phyloP scores from a whole-genome alignment of 2,329 filamentous ascomycete genomes.

The Fusarium sp. region DNA sequence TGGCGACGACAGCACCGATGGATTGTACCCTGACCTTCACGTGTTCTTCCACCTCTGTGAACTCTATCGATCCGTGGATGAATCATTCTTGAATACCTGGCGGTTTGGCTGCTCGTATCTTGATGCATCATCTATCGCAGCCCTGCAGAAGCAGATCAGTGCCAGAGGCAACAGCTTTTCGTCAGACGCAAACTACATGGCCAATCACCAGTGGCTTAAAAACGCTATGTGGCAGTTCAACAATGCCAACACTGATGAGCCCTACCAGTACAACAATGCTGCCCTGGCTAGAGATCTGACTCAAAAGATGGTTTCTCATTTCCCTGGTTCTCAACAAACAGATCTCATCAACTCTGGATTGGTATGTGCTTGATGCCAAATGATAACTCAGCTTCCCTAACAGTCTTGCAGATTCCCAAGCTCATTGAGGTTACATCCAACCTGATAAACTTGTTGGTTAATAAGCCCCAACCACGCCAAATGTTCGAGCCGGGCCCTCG shows the following conservation, averaged over 20 bases:
- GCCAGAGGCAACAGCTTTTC: constrained; percentile 66
- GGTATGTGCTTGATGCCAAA: constrained; percentile 61
- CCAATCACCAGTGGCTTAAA: constrained; percentile 75
- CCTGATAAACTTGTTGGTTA: constrained; percentile 78
- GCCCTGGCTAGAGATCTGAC: constrained; percentile 57
- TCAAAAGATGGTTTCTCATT: constrained; percentile 75
- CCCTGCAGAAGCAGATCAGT: constrained; percentile 72
- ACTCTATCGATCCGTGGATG: constrained; percentile 76
- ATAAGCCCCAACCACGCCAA: constrained; percentile 70
- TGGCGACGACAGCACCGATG: constrained; percentile 71
- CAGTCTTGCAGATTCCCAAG: constrained; percentile 74
- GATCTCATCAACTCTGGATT: constrained; percentile 81
- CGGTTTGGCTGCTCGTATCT: constrained; percentile 73
- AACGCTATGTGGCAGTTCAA: constrained; percentile 74
- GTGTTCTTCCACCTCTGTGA: constrained; percentile 72
- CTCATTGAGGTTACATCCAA: constrained; percentile 81
- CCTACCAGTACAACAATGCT: constrained; percentile 67
- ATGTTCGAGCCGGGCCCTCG: constrained; percentile 76
- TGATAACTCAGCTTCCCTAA: constrained; percentile 20
- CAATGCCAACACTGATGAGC: constrained; percentile 61
- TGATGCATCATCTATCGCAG: constrained; percentile 67
- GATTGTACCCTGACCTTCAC: constrained; percentile 64
- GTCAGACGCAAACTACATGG: constrained; percentile 66
- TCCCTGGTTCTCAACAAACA: constrained; percentile 78
- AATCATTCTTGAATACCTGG: constrained; percentile 74